Evolutionary conservation across 768 basidiomycete genomes (phyloP).

Genomic region (Termitomyces sp.): DNA sequence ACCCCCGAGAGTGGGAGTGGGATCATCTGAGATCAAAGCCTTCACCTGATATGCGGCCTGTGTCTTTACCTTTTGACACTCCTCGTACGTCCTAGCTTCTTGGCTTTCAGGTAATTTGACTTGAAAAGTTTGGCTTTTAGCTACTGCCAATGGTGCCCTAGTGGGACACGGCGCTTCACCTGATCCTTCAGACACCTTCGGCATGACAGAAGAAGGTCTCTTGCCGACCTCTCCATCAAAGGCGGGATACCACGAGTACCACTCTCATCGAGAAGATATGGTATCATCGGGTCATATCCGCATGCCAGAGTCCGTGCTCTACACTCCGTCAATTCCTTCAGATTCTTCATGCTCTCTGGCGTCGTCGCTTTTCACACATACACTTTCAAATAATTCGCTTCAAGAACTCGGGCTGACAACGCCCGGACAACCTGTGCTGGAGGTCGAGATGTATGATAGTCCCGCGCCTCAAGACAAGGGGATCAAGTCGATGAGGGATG

Average conservation of each 20-base stretch:
- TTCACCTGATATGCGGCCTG: slow-evolving; percentile 37
- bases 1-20: slow-evolving; percentile 11
- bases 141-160: neutral
- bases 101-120: neutral
- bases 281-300: slow-evolving; percentile 22
- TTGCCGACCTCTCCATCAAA: neutral
- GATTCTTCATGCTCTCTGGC: slow-evolving; percentile 14
- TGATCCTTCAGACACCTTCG: slow-evolving; percentile 9
- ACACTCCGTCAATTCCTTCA: slow-evolving; percentile 24
- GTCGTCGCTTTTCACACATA: no score
- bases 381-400: no score
- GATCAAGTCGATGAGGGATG: slow-evolving; percentile 39
- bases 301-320: slow-evolving; percentile 34
- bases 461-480: slow-evolving; percentile 20
- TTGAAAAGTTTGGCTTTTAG: neutral
- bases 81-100: slow-evolving; percentile 16
- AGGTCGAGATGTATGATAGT: slow-evolving; percentile 30
- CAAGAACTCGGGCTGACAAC: no score
- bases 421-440: neutral
- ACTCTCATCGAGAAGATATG: slow-evolving; percentile 30
- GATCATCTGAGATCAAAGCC: slow-evolving; percentile 14
- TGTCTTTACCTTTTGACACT: slow-evolving; percentile 17
- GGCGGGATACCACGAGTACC: slow-evolving; percentile 5
- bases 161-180: slow-evolving; percentile 3
- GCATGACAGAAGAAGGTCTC: slow-evolving; percentile 17